Percentiles rank a stretch among this genome's conserved stretches.
Conservation (phyloP, 164 flowering plant species). For the Stephania yunnanensis region DNA sequence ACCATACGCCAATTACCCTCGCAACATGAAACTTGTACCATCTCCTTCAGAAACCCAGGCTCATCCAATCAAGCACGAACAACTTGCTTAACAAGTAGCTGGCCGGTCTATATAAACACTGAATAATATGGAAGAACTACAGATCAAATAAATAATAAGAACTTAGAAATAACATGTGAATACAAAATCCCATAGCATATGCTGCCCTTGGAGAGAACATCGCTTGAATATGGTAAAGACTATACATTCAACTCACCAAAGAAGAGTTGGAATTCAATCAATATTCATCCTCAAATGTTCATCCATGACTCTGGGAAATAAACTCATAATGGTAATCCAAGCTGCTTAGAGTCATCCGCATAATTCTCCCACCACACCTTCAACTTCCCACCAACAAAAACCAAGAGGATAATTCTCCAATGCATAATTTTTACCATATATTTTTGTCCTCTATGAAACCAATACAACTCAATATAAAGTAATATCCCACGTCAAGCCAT, state of each 20-base stretch:
- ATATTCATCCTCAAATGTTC: conserved; percentile 1
- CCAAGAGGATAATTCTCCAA: background rate
- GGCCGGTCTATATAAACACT: conserved; percentile 16
- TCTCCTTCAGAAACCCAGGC: conserved; percentile 25
- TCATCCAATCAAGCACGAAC: conserved; percentile 21
- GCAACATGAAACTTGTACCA: conserved; percentile 23
- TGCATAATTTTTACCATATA: background rate
- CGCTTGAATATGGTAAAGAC: conserved; percentile 2
- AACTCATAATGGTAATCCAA: conserved; percentile 6
- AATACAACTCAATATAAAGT: background rate
- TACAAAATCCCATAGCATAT: conserved; percentile 7
- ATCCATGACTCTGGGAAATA: background rate
- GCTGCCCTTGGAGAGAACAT: background rate
- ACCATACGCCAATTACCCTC: conserved; percentile 17
- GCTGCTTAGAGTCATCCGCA: background rate
- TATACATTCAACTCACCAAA: background rate
- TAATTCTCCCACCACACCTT: background rate
- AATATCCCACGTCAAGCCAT: background rate
- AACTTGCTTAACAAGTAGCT: conserved; percentile 15
- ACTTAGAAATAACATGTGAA: background rate
- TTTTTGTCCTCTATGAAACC: background rate
- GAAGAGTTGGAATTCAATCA: background rate
- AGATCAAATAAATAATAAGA: conserved; percentile 12
- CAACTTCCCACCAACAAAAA: background rate
- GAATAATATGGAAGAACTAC: conserved; percentile 10